Conservation (phyloP, 495 filamentous ascomycete species). For the Podospora anserina region DNA sequence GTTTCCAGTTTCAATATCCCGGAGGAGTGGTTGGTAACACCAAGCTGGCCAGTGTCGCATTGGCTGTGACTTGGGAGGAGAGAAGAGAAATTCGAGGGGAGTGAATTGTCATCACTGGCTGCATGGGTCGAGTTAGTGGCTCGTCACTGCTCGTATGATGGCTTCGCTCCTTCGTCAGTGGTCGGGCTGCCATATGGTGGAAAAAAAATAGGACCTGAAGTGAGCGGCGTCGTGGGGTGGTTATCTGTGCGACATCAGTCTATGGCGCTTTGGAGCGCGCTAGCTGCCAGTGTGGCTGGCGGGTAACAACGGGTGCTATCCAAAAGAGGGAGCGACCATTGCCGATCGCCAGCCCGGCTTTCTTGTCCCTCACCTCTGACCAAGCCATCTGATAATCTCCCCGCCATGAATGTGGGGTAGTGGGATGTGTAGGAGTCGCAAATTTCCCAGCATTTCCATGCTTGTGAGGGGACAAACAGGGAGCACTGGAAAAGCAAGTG, state of each 20-base stretch:
- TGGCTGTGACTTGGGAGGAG: neutral
- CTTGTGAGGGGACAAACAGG: neutral
- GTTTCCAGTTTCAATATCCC: constrained; percentile 8
- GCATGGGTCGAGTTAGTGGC: neutral
- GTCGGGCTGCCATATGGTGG: neutral
- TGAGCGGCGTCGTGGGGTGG: neutral
- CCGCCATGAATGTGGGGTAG: neutral
- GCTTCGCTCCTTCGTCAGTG: neutral
- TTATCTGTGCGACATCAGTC: constrained; percentile 9
- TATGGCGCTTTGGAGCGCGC: neutral
- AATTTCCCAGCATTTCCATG: constrained; percentile 1
- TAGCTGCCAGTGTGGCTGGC: constrained; percentile 2
- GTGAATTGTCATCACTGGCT: no score
- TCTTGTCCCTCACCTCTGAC: neutral
- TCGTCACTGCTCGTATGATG: neutral
- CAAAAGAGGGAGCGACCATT: neutral
- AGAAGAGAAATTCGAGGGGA: no score
- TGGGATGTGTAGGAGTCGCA: neutral
- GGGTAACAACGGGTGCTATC: constrained; percentile 15
- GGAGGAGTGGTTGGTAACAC: constrained; percentile 5
- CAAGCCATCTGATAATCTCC: constrained; percentile 10
- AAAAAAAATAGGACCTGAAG: neutral
- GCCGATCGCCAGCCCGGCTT: neutral
- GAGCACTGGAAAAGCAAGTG: neutral
- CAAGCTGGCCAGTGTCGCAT: constrained; percentile 2